Evolutionary conservation across 2,329 filamentous ascomycete species (phyloP), one percentile per base, ranked within the genome.

Genomic region (Ceratocystis harringtonii): DNA sequence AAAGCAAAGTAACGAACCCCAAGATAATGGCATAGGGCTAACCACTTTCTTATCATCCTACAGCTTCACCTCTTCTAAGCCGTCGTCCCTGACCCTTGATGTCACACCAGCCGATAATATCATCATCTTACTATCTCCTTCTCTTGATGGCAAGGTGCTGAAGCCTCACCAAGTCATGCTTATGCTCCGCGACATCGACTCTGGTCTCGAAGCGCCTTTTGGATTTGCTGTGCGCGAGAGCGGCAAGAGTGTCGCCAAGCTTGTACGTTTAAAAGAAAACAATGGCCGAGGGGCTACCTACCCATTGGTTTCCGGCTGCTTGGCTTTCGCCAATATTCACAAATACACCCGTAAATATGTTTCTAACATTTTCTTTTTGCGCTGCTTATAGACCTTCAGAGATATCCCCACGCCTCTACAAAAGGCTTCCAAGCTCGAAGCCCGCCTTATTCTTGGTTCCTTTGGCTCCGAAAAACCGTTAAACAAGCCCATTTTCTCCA

Each of bases 141-240:
- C 88, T 73, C 90, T 96, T 72, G 86, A 83, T 73, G 85, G 85
- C 76, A 86, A 85, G 70, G 81, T 84, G 60, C 92, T 91, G 80
- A 85, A 89, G 69, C 90, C 94, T 70, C 94, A 99, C 76, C 94
- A 99, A 77, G 91, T 91, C 5, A 96, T 96, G 78, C 80, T 99
- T 64, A 81, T 94, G 17, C 76, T 99, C 66, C 86, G 84, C 71
- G 91, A 97, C 70, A 78, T 81, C 10, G 78, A 80, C 12, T 86
- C 85, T 10, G 90, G 89, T 44, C 79, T 99, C 60, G 92, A 97
- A 75, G 86, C 91, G 28, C 91, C 92, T 0, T 96, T 92, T 72
- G 85, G 91, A 1, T 81, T 99, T 71, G 86, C 78, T 10, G 78
- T 95, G 61, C 96, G 95, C 78, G 89, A 94, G 8, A 90, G 81